Evolutionary conservation across 495 filamentous ascomycete genomes (phyloP), one percentile per base, ranked within the genome.

Genomic region (Annulohypoxylon nitens): DNA sequence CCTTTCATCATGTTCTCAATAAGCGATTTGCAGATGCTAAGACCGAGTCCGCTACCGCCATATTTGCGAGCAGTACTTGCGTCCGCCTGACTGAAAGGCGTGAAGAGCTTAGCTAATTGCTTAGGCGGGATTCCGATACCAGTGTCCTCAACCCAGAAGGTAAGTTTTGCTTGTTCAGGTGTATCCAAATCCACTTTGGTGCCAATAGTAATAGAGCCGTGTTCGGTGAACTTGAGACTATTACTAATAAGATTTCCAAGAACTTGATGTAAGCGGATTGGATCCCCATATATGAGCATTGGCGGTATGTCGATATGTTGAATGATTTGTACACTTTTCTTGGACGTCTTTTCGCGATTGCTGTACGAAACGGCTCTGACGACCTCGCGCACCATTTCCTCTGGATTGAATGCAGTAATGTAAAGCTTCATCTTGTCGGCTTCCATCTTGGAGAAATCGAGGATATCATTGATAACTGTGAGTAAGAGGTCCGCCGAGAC

Each of bases 371-470:
- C 87, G 2, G 94, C 94, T 41, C 94, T 89, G 16, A 97, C 91
- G 2, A 97, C 94, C 76, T 97, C 94, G 6, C 88, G 88, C 62
- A 97, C 93, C 67, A 95, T 97, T 79, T 94, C 93, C 71, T 90
- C 91, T 0, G 96, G 86, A 64, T 92, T 95, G 71, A 97, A 87
- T 1, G 93, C 93, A 57, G 95, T 93, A 10, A 91, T 91, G 63
- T 93, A 95, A 8, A 97, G 90, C 79, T 93, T 93, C 93, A 97
- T 96, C 83, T 97, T 97, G 75, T 95, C 94, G 14, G 94, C 94
- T 79, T 97, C 94, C 77, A 97, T 89, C 77, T 96, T 94, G 34
- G 93, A 96, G 78, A 96, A 97, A 79, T 97, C 94, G 1, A 97
- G 84, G 23, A 97, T 95, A 73, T 97, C 94, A 76, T 97, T 97